These are phyloP conservation scores for Nannizzia gypsea DNA, from an alignment of 2,329 filamentous ascomycete species.

Conservation along the genomic window DNA sequence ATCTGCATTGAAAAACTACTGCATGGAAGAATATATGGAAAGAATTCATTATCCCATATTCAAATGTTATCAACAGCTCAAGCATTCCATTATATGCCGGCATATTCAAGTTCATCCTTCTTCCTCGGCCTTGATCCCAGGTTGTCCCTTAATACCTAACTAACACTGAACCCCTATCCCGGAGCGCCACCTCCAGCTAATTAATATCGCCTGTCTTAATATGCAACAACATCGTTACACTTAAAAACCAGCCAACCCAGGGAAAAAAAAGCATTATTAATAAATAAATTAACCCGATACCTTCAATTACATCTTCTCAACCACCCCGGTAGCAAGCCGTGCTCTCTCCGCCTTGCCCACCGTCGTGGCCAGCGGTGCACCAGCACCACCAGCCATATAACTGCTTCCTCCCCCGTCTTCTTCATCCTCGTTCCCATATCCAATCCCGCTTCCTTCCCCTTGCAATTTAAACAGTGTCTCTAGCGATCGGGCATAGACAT, in stretches of 20 bases:
- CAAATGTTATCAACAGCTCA: too few relatives aligned
- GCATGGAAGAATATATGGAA: too few relatives aligned
- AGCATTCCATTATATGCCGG: too few relatives aligned
- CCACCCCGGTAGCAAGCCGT: slow-evolving; percentile 34
- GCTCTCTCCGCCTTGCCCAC: slow-evolving; percentile 38
- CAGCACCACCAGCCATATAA: slow-evolving; percentile 14
- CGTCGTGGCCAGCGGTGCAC: slow-evolving; percentile 33
- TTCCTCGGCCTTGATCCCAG: too few relatives aligned
- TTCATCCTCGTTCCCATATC: slow-evolving; percentile 13
- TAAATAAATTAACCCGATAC: neutral
- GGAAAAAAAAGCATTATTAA: neutral
- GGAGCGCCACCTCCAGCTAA: neutral
- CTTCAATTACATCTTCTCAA: slow-evolving; percentile 32
- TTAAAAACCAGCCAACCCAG: neutral
- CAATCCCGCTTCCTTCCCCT: slow-evolving; percentile 22
- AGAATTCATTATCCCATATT: too few relatives aligned
- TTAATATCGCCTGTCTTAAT: neutral
- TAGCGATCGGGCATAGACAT: slow-evolving; percentile 32
- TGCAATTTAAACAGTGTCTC: slow-evolving; percentile 29
- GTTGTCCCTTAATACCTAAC: neutral
- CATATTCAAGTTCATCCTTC: too few relatives aligned
- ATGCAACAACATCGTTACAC: neutral
- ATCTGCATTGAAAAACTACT: too few relatives aligned
- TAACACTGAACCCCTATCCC: neutral
- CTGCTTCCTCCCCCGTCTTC: slow-evolving; percentile 13